phyloP scores from a whole-genome alignment of 1,284 basidiomycete species.

The Heterobasidion parviporum region DNA sequence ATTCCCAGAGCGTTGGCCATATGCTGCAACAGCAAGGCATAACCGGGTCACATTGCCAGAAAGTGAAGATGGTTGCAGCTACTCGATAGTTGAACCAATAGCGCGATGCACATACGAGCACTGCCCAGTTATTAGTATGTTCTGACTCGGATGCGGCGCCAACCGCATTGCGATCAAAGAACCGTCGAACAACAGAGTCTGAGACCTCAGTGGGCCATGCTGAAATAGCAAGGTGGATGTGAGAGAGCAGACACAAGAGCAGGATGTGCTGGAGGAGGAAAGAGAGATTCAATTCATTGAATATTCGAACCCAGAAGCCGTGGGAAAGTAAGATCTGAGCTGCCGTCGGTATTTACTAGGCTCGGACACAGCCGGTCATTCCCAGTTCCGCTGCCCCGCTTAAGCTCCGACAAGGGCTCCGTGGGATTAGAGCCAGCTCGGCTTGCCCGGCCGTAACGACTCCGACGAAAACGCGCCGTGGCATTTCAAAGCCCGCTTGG shows the following conservation, averaged over 20 bases:
- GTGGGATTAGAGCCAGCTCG: too few relatives aligned
- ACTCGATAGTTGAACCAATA: constrained; percentile 99
- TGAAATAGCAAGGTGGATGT: not conserved
- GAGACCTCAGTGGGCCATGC: not conserved
- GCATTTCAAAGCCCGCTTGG: too few relatives aligned
- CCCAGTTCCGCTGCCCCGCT: too few relatives aligned
- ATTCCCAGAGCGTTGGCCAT: constrained; percentile 98
- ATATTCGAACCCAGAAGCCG: not conserved
- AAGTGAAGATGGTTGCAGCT: constrained; percentile 22
- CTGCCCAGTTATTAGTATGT: constrained; percentile 98
- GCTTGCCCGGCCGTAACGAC: too few relatives aligned
- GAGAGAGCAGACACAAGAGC: not conserved
- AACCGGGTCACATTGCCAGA: not conserved
- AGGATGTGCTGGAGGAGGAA: not conserved
- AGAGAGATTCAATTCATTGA: not conserved
- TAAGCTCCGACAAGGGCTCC: too few relatives aligned
- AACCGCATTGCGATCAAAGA: constrained; percentile 6
- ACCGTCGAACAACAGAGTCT: not conserved
- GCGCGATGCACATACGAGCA: constrained; percentile 87
- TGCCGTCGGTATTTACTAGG: too few relatives aligned
- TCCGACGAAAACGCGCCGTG: too few relatives aligned
- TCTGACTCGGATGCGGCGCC: constrained; percentile 26
- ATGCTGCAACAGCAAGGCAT: constrained; percentile 46
- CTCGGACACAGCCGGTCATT: too few relatives aligned
- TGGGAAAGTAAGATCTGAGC: too few relatives aligned